Base-by-base conservation (phyloP, 2,329 filamentous ascomycete species). In the Fusarium clavum region DNA sequence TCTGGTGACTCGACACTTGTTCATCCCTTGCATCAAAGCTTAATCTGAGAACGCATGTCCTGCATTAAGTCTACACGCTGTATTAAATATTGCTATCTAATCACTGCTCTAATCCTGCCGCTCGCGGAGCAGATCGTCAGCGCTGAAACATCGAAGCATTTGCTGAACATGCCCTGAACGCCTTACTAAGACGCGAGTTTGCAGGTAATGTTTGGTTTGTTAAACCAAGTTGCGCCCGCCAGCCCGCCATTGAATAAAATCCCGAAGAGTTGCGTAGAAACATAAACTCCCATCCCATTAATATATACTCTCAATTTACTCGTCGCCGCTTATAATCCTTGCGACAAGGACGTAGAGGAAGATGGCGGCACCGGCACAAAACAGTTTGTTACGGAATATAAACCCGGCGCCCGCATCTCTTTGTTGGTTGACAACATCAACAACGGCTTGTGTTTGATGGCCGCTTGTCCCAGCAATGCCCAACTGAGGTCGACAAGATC, bases 271-370 rank as follows among this genome's bases (percentile, higher is more conserved):
- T 69, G 44, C 40, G 54, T 57, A 38, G 22, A 57, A 60, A 57
- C 46, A 55, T 32, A 29, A 32, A 57, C 34, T 34, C 46, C 54
- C 20, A 38, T 38, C 22, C n/a, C 24, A 51, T 57, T 52, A 61
- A n/a, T 49, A 66, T 49, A 66, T 24, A 46, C 13, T 18, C 14
- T 30, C 13, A 11, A 29, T 47, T 59, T 43, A 69, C 13, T 71
- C 79, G 25, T 81, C 81, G 8, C 82, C 83, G 43, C 90, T 89
- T 34, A 97, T 80, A 16, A 97, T 79, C 73, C 95, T 86, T 32
- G 93, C 92, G 60, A 97, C 85, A 52, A 97, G 81, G 13, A 97
- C 94, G 80, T 98, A 98, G 18, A 91, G 81, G 76, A 98, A 92
- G 29, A 98, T 84, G 20, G 89, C 81, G 0, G 85, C 89, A 11